A percentile compares a stretch with the other conserved stretches of the same genome.
These are phyloP conservation scores for Candida pseudoglaebosa DNA, from an alignment of 805 yeast genomes.

Conservation along the genomic window DNA sequence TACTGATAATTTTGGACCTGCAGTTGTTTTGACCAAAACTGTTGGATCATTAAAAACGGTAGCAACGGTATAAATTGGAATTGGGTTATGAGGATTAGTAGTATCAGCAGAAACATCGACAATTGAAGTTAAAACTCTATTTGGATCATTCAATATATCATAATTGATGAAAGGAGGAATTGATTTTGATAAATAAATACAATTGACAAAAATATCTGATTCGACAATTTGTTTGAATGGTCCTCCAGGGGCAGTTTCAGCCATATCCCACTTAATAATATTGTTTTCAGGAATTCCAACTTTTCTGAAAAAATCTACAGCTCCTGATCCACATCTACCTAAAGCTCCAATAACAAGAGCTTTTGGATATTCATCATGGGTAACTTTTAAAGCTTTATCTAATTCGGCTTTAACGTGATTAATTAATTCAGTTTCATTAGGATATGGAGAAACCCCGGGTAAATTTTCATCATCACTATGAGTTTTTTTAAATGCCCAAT, in stretches of 20 bases:
- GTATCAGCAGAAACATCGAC: conserved; percentile 99
- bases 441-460: conserved; percentile 78
- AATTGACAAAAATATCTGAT: conserved; percentile 88
- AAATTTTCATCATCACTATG: conserved; percentile 65
- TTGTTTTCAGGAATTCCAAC: conserved; percentile 85
- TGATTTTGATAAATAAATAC: conserved; percentile 90
- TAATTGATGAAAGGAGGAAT: conserved; percentile 85
- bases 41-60: conserved; percentile 92
- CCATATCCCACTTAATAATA: conserved; percentile 92
- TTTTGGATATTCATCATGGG: conserved; percentile 66
- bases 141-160: conserved; percentile 58
- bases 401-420: conserved; percentile 63
- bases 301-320: conserved; percentile 75
- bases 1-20: conserved; percentile 85
- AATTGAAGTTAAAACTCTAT: conserved; percentile 82
- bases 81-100: conserved; percentile 96
- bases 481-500: conserved; percentile 89
- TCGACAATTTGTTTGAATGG: conserved; percentile 90
- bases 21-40: conserved; percentile 70
- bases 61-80: conserved; percentile 88
- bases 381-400: conserved; percentile 51
- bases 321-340: conserved; percentile 99
- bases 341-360: conserved; percentile 93
- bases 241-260: conserved; percentile 95
- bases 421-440: conserved; percentile 72